Evolutionary conservation across 176 grass and related monocot species (phyloP).

Genomic region (Triticum turgidum): DNA sequence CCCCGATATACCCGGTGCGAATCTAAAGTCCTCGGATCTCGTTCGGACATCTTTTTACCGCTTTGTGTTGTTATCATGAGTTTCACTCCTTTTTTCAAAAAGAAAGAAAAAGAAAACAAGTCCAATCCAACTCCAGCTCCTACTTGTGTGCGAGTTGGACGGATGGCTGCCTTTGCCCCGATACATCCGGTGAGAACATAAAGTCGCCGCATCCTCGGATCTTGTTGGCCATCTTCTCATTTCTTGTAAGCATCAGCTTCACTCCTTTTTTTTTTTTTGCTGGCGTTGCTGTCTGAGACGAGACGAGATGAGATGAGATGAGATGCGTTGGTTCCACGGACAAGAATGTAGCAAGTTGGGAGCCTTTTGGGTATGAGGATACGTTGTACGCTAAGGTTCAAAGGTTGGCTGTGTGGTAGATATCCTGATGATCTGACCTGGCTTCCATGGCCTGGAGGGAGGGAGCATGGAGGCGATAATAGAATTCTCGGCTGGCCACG

Average conservation of each 20-base stretch:
- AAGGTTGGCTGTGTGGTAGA: neutral
- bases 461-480: neutral
- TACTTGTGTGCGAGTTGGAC: neutral
- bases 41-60: no score
- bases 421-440: neutral
- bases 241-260: neutral
- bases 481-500: neutral
- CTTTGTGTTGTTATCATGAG: no score
- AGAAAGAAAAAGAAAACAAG: neutral
- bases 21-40: no score
- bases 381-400: neutral
- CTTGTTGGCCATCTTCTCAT: neutral
- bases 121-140: neutral
- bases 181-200: constrained; percentile 32
- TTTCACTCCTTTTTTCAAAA: no score
- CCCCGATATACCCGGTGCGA: no score
- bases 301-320: no score
- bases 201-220: neutral
- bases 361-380: neutral
- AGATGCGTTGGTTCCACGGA: neutral
- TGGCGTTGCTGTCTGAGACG: no score
- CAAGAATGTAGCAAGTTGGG: neutral
- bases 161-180: neutral
- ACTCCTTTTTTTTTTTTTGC: no score
- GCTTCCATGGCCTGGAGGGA: neutral